Evolutionary conservation across 257 asterid species (phyloP).

Genomic region (Fraxinus americana): DNA sequence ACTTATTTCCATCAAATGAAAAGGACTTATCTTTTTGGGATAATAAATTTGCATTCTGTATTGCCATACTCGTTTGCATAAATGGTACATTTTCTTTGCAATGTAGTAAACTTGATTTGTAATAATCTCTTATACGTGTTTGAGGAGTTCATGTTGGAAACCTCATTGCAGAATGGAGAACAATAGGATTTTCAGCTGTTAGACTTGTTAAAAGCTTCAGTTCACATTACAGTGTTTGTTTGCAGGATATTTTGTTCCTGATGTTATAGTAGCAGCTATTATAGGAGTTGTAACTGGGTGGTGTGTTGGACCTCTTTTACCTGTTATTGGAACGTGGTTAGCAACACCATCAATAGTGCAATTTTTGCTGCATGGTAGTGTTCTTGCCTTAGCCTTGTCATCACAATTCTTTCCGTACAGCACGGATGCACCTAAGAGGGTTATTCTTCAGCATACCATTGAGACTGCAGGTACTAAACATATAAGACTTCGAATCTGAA

Average conservation of each 20-base stretch:
- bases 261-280: slow-evolving; percentile 72
- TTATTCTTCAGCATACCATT: slow-evolving; percentile 81
- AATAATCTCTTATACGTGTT: background rate
- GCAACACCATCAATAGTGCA: slow-evolving; percentile 63
- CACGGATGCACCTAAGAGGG: slow-evolving; percentile 92
- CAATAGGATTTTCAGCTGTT: background rate
- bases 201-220: slow-evolving; percentile 20
- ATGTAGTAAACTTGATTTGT: slow-evolving; percentile 22
- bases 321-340: slow-evolving; percentile 78
- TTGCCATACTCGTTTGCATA: background rate
- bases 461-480: slow-evolving; percentile 63
- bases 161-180: background rate
- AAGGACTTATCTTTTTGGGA: slow-evolving; percentile 9
- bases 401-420: slow-evolving; percentile 97
- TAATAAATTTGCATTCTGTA: slow-evolving; percentile 4
- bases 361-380: slow-evolving; percentile 66
- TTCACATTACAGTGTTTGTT: slow-evolving; percentile 15
- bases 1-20: slow-evolving; percentile 5
- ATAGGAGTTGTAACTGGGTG: slow-evolving; percentile 89
- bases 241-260: slow-evolving; percentile 92
- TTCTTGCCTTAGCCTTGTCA: slow-evolving; percentile 79
- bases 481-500: slow-evolving; percentile 9
- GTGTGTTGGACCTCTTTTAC: slow-evolving; percentile 91
- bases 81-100: slow-evolving; percentile 6
- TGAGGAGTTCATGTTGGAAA: slow-evolving; percentile 10